Base-by-base conservation (phyloP, 306 rosid genomes). In the Begonia peltatifolia region DNA sequence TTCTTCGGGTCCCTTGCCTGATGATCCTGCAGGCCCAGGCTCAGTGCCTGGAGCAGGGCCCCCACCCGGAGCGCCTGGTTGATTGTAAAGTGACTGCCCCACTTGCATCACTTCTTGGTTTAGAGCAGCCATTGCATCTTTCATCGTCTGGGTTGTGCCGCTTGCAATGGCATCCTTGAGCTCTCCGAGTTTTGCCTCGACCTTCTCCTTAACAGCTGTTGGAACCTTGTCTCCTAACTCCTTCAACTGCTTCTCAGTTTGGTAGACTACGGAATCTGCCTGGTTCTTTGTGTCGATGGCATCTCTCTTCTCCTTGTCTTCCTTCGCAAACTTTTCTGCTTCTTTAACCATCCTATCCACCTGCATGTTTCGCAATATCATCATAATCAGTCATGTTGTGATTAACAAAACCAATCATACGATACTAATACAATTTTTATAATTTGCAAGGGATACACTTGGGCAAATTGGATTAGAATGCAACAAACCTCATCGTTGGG, bases 51-150 rank as follows among this genome's bases (percentile, higher is more conserved):
- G 83, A 1, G 84, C 61, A 1, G 90, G 61, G 18, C 63, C 74
- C 7, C 57, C 63, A 42, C 62, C 61, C 0, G 73, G 38, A 6
- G 87, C 75, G 62, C 93, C 89, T 0, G 94, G 87, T 63, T 87
- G 96, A 75, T 87, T 84, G 83, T 87, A 87, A 5, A 84, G 72
- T 36, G 94, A 84, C 66, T 88, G 93, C 11, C 94, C 93, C 46
- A 88, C 70, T 67, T 87, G 96, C 96, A 87, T 87, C 13, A 87
- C 95, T 68, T 89, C 97, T 74, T 89, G 97, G 43, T 89, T 89
- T 13, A 89, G 94, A 64, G 87, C 83, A 52, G 94, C 80, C 75
- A 89, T 84, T 57, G 95, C 81, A 52, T 89, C 97, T 63, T 89
- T 89, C 4, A 89, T 79, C 42, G 57, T 63, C 53, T 82, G 95